Conservation (phyloP, 2,329 filamentous ascomycete genomes). For the Alternaria sp. region DNA sequence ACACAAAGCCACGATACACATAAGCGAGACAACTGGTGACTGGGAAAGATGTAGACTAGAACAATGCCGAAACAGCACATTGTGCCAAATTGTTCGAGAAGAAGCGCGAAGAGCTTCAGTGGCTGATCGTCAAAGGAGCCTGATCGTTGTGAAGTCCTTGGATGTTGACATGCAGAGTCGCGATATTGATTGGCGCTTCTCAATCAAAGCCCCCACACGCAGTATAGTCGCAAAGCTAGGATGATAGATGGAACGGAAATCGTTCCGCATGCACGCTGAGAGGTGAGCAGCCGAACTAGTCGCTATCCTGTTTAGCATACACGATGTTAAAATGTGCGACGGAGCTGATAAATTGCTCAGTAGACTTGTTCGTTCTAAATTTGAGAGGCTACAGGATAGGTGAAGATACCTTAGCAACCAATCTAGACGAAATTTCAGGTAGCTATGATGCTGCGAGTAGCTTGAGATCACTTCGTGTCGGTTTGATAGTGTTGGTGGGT, state of each 20-base stretch:
- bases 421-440: neutral
- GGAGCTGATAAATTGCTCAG: neutral
- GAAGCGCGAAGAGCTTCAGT: neutral
- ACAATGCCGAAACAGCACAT: conserved; percentile 19
- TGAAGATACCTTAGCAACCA: neutral
- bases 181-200: neutral
- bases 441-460: neutral
- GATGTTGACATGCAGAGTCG: neutral
- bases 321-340: neutral
- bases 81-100: neutral
- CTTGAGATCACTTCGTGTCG: neutral
- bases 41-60: neutral
- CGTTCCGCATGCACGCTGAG: neutral
- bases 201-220: neutral
- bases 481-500: neutral
- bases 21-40: neutral
- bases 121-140: neutral
- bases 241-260: neutral
- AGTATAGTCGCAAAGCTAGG: neutral
- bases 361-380: neutral
- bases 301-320: neutral
- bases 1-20: conserved; percentile 22
- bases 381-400: neutral
- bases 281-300: neutral
- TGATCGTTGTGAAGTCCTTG: neutral